Evolutionary conservation across 2,329 filamentous ascomycete genomes (phyloP).

Genomic region (Alternaria rosae): DNA sequence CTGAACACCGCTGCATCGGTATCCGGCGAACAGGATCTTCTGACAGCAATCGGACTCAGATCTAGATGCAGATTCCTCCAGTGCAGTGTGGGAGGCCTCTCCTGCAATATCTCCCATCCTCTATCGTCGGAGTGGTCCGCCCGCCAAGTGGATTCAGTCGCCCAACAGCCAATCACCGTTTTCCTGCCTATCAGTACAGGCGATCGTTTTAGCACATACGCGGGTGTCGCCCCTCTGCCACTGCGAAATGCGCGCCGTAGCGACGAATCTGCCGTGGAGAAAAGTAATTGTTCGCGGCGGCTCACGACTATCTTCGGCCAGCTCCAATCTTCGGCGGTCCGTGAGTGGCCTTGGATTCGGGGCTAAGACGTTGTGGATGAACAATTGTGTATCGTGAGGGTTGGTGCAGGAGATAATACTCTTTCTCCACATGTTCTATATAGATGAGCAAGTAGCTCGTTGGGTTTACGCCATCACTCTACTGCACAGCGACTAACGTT

Average conservation of each 20-base stretch:
- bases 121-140: conserved; percentile 43
- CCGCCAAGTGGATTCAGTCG: conserved; percentile 28
- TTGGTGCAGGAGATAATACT: conserved; percentile 37
- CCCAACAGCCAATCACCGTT: conserved; percentile 33
- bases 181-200: conserved; percentile 34
- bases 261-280: conserved; percentile 33
- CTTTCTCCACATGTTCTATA: conserved; percentile 21
- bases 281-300: conserved; percentile 30
- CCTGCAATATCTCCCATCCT: conserved; percentile 4
- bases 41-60: conserved; percentile 13
- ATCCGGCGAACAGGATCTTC: conserved; percentile 32
- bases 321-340: conserved; percentile 34
- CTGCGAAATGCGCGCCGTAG: conserved; percentile 24
- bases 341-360: conserved; percentile 21
- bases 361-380: conserved; percentile 28
- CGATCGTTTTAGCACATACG: conserved; percentile 39
- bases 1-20: conserved; percentile 30
- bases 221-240: conserved; percentile 25
- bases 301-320: conserved; percentile 40
- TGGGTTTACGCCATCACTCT: conserved; percentile 7
- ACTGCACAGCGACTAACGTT: conserved; percentile 14
- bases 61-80: conserved; percentile 12
- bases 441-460: conserved; percentile 8
- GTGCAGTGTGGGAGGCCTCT: conserved; percentile 30
- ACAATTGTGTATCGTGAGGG: conserved; percentile 39